These are phyloP conservation scores for Pseudognaphalium luteoalbum DNA, from an alignment of 129 eudicot genomes.

Conservation along the genomic window DNA sequence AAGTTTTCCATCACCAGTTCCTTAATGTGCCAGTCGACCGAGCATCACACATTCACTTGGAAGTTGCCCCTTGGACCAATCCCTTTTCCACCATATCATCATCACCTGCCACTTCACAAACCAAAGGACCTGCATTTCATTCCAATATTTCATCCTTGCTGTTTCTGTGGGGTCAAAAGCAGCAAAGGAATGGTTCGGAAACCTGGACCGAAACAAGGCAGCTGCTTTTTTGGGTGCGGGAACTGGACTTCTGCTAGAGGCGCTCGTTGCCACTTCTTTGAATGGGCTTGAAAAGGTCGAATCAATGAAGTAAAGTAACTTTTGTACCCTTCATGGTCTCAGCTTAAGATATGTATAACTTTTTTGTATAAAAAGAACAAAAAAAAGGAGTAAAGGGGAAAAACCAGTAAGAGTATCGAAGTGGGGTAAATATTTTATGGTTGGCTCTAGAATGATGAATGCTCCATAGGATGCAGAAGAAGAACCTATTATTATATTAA, in stretches of 20 bases:
- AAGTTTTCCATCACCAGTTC: conserved; percentile 81
- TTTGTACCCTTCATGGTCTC: conserved; percentile 37
- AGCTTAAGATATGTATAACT: conserved; percentile 23
- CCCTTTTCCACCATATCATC: conserved; percentile 40
- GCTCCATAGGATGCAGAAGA: neutral
- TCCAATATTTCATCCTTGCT: conserved; percentile 41
- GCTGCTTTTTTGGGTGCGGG: conserved; percentile 85
- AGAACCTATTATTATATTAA: no score
- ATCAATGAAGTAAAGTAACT: neutral
- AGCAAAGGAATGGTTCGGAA: conserved; percentile 64
- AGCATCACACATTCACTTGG: conserved; percentile 42
- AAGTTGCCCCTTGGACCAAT: conserved; percentile 41
- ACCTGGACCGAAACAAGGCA: conserved; percentile 90
- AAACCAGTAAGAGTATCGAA: neutral
- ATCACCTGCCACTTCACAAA: conserved; percentile 39
- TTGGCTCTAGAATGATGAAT: neutral
- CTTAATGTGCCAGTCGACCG: conserved; percentile 45
- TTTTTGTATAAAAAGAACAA: conserved; percentile 35
- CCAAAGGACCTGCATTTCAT: conserved; percentile 34
- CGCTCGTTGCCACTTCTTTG: conserved; percentile 74
- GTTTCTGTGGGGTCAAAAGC: conserved; percentile 81
- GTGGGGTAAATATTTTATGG: neutral
- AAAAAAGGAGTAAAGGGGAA: neutral
- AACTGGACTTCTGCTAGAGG: conserved; percentile 89
- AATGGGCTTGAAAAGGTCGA: conserved; percentile 56